phyloP scores from a whole-genome alignment of 2,329 filamentous ascomycete species.

The Didymella keratinophila region DNA sequence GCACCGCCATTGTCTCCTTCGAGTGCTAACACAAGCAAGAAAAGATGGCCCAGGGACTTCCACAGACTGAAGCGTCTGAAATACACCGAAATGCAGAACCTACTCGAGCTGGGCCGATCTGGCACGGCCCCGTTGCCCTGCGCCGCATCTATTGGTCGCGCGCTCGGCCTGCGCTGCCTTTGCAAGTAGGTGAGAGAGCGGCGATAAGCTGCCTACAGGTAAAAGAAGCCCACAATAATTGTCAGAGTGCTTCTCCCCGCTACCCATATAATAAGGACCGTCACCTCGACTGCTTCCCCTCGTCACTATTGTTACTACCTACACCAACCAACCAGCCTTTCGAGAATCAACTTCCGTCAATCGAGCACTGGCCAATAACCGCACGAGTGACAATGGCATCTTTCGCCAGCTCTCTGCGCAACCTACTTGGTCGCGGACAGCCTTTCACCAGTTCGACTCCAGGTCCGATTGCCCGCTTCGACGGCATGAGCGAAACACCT shows the following conservation, averaged over 20 bases:
- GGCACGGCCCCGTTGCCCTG: neutral
- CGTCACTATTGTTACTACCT: neutral
- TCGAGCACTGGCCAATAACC: neutral
- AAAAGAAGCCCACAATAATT: slow-evolving; percentile 4
- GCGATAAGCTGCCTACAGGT: slow-evolving; percentile 8
- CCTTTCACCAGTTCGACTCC: neutral
- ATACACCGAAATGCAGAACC: too few relatives aligned
- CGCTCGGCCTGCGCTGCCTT: neutral
- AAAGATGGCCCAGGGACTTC: too few relatives aligned
- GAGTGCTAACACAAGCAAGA: too few relatives aligned
- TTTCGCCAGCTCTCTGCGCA: slow-evolving; percentile 1
- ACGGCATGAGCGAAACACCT: slow-evolving; percentile 4
- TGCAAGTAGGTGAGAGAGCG: slow-evolving; percentile 12
- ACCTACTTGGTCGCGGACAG: neutral
- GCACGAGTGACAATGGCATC: slow-evolving; percentile 1
- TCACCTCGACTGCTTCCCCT: neutral
- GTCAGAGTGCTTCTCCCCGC: neutral
- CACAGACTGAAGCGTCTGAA: too few relatives aligned
- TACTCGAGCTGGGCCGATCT: too few relatives aligned
- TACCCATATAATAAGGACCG: neutral
- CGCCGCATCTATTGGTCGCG: neutral
- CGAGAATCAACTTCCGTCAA: neutral
- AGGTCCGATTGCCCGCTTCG: neutral
- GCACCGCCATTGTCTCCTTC: too few relatives aligned
- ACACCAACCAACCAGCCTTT: neutral